Evolutionary conservation across 805 yeast genomes (phyloP).

Genomic region (Scheffersomyces amazonensis): DNA sequence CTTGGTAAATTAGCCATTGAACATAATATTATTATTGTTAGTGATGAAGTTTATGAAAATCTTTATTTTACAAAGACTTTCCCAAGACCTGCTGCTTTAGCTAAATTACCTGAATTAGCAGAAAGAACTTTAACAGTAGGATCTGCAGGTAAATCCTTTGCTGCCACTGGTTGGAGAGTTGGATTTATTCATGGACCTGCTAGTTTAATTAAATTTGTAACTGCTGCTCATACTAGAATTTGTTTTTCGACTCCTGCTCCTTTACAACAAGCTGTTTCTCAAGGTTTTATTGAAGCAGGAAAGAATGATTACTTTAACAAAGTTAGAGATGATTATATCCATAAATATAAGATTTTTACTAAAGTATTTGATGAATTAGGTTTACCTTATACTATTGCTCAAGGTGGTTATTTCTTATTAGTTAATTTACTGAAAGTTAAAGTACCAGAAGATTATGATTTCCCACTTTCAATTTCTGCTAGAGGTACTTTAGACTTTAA

Average conservation of each 20-base stretch:
- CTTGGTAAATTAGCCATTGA: conserved; percentile 84
- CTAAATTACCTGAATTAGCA: conserved; percentile 64
- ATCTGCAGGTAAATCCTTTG: conserved; percentile 96
- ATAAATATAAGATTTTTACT: conserved; percentile 72
- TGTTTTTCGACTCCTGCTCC: conserved; percentile 92
- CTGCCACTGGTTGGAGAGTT: conserved; percentile 99
- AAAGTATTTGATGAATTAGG: conserved; percentile 81
- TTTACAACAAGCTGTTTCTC: conserved; percentile 86
- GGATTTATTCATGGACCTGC: conserved; percentile 93
- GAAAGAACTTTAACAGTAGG: conserved; percentile 87
- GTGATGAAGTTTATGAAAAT: conserved; percentile 96
- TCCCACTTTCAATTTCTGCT: conserved; percentile 64
- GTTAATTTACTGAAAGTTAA: conserved; percentile 84
- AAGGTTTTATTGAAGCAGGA: conserved; percentile 64
- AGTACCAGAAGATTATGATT: conserved; percentile 68
- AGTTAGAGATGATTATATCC: conserved; percentile 64
- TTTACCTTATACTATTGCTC: conserved; percentile 85
- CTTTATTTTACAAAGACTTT: conserved; percentile 68
- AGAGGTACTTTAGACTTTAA: conserved; percentile 80
- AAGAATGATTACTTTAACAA: conserved; percentile 63
- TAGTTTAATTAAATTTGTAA: conserved; percentile 75
- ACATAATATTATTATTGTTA: conserved; percentile 75
- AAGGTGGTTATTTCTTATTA: conserved; percentile 90
- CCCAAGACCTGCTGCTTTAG: conserved; percentile 79
- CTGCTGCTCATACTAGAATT: conserved; percentile 91